A percentile compares a stretch with the other conserved stretches of the same genome.
These are phyloP conservation scores for Fusarium irregulare DNA, from an alignment of 2,329 filamentous ascomycete species.

Conservation along the genomic window DNA sequence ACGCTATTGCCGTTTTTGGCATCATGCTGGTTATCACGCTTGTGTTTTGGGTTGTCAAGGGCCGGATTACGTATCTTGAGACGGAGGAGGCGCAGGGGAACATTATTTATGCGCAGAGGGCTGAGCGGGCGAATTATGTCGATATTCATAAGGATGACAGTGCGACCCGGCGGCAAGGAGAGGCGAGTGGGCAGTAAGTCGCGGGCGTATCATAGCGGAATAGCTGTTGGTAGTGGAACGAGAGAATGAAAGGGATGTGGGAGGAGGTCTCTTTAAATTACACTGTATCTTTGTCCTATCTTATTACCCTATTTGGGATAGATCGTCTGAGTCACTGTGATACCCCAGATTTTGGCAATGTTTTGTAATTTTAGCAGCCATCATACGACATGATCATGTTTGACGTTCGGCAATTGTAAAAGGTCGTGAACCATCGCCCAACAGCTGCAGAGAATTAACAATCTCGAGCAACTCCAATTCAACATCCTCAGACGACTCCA, in stretches of 20 bases:
- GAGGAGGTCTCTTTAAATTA: conserved; percentile 11
- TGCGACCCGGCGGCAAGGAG: not conserved
- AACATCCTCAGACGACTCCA: not conserved
- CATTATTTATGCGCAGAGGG: conserved; percentile 38
- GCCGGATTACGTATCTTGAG: conserved; percentile 52
- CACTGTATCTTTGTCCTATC: conserved; percentile 39
- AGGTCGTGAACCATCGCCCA: not conserved
- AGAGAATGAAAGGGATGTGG: not conserved
- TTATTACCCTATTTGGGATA: conserved; percentile 17
- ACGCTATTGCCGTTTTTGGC: conserved; percentile 67
- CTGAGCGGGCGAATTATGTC: conserved; percentile 29
- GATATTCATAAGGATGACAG: conserved; percentile 22
- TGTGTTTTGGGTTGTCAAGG: conserved; percentile 63
- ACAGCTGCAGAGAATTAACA: not conserved
- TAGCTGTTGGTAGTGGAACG: not conserved
- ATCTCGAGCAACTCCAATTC: too few relatives aligned
- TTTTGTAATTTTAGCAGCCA: not conserved
- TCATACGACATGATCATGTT: conserved; percentile 7
- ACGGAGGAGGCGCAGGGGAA: conserved; percentile 45
- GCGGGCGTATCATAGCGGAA: not conserved
- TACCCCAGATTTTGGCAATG: not conserved
- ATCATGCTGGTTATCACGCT: conserved; percentile 64
- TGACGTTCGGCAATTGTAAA: not conserved
- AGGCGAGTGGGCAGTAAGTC: not conserved
- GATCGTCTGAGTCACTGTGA: not conserved